Conservation (phyloP, 352 stramenopile species). For the Plasmopara viticola region DNA sequence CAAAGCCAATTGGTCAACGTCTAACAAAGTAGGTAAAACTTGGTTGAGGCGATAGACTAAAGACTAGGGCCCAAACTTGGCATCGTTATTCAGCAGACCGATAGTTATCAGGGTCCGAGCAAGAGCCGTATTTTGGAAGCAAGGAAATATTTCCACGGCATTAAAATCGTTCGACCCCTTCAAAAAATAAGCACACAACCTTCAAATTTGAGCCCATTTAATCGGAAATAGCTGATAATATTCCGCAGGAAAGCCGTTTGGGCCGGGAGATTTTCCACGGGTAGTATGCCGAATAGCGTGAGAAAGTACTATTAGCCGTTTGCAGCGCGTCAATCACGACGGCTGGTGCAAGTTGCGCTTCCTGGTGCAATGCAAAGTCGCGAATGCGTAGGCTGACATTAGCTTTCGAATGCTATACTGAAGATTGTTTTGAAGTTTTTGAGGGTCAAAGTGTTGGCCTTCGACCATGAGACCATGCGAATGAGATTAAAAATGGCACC, state of each 20-base stretch:
- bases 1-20: background rate
- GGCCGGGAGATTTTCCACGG: background rate
- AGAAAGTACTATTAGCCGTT: background rate
- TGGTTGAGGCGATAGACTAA: background rate
- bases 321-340: background rate
- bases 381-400: background rate
- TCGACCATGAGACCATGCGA: background rate
- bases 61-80: background rate
- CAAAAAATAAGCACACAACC: background rate
- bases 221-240: conserved; percentile 1
- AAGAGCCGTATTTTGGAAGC: background rate
- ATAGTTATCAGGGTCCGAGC: background rate
- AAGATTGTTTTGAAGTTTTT: conserved; percentile 1
- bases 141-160: background rate
- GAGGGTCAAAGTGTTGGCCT: background rate
- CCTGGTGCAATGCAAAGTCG: no score
- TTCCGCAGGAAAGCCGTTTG: background rate
- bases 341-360: no score
- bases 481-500: conserved; percentile 4
- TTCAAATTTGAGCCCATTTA: background rate
- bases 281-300: background rate
- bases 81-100: background rate
- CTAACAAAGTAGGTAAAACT: background rate
- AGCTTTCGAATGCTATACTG: background rate
- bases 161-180: background rate